A percentile compares a stretch with the other conserved stretches of the same genome.
Evolutionary conservation across 345 rosid species (phyloP).

Genomic region (Pseudoturritis turrita): DNA sequence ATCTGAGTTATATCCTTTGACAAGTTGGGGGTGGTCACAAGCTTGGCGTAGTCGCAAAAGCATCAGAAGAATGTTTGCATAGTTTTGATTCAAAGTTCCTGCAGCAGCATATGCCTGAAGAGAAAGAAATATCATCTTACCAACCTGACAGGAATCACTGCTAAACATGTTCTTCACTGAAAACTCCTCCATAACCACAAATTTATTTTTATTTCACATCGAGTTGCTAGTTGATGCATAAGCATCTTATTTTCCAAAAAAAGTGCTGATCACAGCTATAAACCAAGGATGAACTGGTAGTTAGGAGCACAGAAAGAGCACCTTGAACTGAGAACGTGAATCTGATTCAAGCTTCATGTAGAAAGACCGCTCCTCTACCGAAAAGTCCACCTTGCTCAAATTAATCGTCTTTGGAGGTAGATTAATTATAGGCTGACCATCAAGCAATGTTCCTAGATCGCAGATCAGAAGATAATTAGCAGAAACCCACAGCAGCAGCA

Average conservation of each 20-base stretch:
- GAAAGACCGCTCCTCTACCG: slow-evolving; percentile 79
- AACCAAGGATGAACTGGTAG: neutral
- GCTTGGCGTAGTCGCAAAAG: slow-evolving; percentile 97
- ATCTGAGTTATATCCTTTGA: slow-evolving; percentile 52
- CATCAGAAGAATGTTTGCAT: slow-evolving; percentile 95
- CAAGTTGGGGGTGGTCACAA: slow-evolving; percentile 91
- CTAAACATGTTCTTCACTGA: slow-evolving; percentile 2
- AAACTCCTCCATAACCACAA: neutral
- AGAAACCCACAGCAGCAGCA: slow-evolving; percentile 23
- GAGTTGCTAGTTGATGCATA: neutral
- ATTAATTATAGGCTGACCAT: slow-evolving; percentile 81
- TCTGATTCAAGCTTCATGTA: slow-evolving; percentile 73
- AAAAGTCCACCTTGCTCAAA: slow-evolving; percentile 71
- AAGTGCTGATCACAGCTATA: neutral
- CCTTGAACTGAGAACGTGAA: slow-evolving; percentile 87
- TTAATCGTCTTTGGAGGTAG: slow-evolving; percentile 71
- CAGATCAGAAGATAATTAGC: slow-evolving; percentile 18
- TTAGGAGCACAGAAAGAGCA: slow-evolving; percentile 28
- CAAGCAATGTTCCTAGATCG: slow-evolving; percentile 65
- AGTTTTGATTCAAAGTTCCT: slow-evolving; percentile 85
- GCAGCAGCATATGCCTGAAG: slow-evolving; percentile 91
- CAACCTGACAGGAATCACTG: neutral
- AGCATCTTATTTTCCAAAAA: neutral
- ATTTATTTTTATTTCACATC: neutral
- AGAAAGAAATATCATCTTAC: neutral